Evolutionary conservation across 2,329 filamentous ascomycete genomes (phyloP).

Genomic region (Ophiocordyceps camponoti-saundersi): DNA sequence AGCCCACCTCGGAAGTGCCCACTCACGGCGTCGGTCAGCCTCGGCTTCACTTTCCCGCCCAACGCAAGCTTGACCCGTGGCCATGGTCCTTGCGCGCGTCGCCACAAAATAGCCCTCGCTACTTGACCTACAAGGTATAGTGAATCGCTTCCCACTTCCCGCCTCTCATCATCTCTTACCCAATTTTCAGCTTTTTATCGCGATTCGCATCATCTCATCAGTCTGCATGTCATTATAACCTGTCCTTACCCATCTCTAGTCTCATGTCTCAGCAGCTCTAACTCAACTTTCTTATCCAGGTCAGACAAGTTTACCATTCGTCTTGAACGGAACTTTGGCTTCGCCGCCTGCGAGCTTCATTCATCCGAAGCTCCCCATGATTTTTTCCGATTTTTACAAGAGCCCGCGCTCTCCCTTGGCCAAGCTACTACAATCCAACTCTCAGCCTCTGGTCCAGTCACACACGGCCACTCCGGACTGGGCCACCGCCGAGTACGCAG

Average conservation of each 20-base stretch:
- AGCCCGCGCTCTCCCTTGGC: constrained; percentile 34
- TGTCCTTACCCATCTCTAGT: too few relatives aligned
- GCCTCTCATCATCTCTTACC: too few relatives aligned
- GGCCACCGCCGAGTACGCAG: constrained; percentile 36
- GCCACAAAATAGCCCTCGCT: too few relatives aligned
- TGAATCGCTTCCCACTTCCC: too few relatives aligned
- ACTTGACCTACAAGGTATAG: too few relatives aligned
- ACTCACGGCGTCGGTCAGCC: not conserved
- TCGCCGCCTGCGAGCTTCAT: not conserved
- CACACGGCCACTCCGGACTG: constrained; percentile 14
- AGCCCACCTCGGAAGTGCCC: not conserved
- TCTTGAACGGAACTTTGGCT: not conserved
- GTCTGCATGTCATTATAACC: too few relatives aligned
- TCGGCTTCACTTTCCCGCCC: not conserved
- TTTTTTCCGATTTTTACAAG: constrained; percentile 43
- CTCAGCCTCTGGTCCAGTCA: constrained; percentile 13
- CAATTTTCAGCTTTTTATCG: too few relatives aligned
- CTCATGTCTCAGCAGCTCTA: too few relatives aligned
- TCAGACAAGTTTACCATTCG: not conserved
- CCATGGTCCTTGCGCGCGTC: not conserved
- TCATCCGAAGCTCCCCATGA: constrained; percentile 20
- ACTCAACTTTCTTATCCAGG: too few relatives aligned
- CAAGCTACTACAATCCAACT: constrained; percentile 26
- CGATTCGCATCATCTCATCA: too few relatives aligned
- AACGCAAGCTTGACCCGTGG: not conserved